Base-by-base conservation (phyloP, 345 rosid genomes). In the Balakata baccata region DNA sequence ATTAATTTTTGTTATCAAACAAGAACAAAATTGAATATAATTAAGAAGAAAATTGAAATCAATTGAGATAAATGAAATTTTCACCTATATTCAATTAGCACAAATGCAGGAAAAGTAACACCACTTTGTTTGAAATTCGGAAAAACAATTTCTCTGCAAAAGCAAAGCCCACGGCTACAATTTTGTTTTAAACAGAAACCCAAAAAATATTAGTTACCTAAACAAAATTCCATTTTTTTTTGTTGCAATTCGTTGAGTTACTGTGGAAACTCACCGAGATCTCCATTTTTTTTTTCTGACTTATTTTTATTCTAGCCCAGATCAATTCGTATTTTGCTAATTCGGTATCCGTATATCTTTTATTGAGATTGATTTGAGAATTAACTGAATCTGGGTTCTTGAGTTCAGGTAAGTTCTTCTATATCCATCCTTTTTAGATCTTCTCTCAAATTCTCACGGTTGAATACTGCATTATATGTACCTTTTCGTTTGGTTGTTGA, bases 351-450 rank as follows among this genome's bases (percentile, higher is more conserved):
- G 1, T 52, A 18, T 16, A 3, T 14, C 64, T 56, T 68, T 56
- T 68, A 68, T 80, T 69, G 70, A 41, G 74, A 68, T 54, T 74
- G 63, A 53, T 71, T 79, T 70, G 38, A 78, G 74, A 57, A 63
- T 57, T 16, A 53, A 53, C 56, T 66, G 77, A 14, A 56, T 71
- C 52, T 68, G 78, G 84, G 41, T 72, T 68, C 68, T 78, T 68
- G 63, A 25, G 63, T 71, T 74, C 47, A 58, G 84, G 88, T 75
- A 56, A 75, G 79, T 75, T 72, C 71, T 68, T 1, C 37, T n/a
- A 22, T 58, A n/a, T 46, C 7, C 76, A 54, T 58, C n/a, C 70
- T 72, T 68, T 66, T 18, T 63, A 52, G 81, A 77, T 83, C 82
- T 72, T 76, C 68, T 72, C 50, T 52, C 20, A 13, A 45, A 54